These are phyloP conservation scores for Fusarium beomiforme DNA, from an alignment of 2,329 filamentous ascomycete genomes.

Conservation along the genomic window DNA sequence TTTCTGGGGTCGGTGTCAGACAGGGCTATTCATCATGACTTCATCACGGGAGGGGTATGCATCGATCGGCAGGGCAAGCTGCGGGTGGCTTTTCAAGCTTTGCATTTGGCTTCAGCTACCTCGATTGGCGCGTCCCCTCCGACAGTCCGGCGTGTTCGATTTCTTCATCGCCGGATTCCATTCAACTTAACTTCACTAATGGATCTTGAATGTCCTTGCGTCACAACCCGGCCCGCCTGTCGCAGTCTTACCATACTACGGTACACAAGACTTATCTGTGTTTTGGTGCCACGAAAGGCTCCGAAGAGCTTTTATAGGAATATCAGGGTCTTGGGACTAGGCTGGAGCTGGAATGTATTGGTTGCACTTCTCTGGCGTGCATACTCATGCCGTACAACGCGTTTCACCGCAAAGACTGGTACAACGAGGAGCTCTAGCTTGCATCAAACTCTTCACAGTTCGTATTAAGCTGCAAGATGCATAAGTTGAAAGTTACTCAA, in stretches of 20 bases:
- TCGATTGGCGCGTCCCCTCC: not conserved
- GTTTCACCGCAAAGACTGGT: not conserved
- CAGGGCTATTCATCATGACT: not conserved
- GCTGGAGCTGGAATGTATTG: not conserved
- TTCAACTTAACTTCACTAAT: not conserved
- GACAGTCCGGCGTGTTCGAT: not conserved
- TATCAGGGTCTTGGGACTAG: not conserved
- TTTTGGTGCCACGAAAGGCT: not conserved
- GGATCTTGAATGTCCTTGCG: too few relatives aligned
- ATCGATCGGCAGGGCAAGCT: slow-evolving; percentile 8
- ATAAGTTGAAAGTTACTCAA: not conserved
- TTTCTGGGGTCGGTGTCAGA: too few relatives aligned
- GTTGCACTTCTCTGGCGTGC: not conserved
- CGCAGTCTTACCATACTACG: rapidly evolving
- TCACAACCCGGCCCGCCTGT: too few relatives aligned
- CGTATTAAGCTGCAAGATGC: not conserved
- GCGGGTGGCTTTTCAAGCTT: slow-evolving; percentile 5
- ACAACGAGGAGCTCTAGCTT: not conserved
- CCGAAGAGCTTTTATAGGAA: too few relatives aligned
- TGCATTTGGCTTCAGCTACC: not conserved
- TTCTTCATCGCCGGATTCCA: not conserved
- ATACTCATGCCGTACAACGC: not conserved
- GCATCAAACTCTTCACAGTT: not conserved
- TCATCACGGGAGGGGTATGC: not conserved
- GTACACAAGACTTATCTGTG: not conserved